Evolutionary conservation across 2,329 filamentous ascomycete species (phyloP).

Genomic region (Cadophora sp.): DNA sequence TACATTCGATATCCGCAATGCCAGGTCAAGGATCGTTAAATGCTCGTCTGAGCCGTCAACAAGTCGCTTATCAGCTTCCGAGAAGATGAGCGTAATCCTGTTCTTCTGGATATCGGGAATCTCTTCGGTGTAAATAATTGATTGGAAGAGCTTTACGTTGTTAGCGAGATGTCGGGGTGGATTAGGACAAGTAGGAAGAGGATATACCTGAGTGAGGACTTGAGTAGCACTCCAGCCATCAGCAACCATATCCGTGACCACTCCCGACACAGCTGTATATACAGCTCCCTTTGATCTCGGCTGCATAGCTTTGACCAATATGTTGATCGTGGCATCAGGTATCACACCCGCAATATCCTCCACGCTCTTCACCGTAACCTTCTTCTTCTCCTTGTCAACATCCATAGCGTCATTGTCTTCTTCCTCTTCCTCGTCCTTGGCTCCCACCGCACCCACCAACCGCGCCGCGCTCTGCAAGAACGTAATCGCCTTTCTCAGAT

Average conservation of each 20-base stretch:
- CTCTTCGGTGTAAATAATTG: slow-evolving; percentile 81
- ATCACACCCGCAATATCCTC: slow-evolving; percentile 98
- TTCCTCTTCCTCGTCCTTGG: slow-evolving; percentile 41
- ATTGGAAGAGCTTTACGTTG: slow-evolving; percentile 73
- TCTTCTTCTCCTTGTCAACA: slow-evolving; percentile 64
- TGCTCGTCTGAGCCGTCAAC: slow-evolving; percentile 97
- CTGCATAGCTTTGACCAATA: slow-evolving; percentile 76
- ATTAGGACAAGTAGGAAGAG: neutral
- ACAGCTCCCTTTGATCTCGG: slow-evolving; percentile 67
- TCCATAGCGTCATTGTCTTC: slow-evolving; percentile 52
- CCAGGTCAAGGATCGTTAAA: slow-evolving; percentile 84
- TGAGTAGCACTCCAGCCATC: slow-evolving; percentile 97
- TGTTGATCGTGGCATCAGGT: slow-evolving; percentile 74
- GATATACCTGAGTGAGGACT: slow-evolving; percentile 76
- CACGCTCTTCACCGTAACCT: slow-evolving; percentile 78
- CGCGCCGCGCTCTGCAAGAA: slow-evolving; percentile 94
- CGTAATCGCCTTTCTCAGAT: slow-evolving; percentile 94
- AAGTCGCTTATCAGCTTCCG: slow-evolving; percentile 90
- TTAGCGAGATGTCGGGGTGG: slow-evolving; percentile 16
- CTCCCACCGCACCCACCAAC: slow-evolving; percentile 74
- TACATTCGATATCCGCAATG: slow-evolving; percentile 80
- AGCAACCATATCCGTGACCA: slow-evolving; percentile 89
- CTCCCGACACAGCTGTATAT: slow-evolving; percentile 77
- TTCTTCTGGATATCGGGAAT: slow-evolving; percentile 89
- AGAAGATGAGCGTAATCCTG: slow-evolving; percentile 87